Evolutionary conservation across 2,329 filamentous ascomycete genomes (phyloP).

Genomic region (Metarhizium rileyi): DNA sequence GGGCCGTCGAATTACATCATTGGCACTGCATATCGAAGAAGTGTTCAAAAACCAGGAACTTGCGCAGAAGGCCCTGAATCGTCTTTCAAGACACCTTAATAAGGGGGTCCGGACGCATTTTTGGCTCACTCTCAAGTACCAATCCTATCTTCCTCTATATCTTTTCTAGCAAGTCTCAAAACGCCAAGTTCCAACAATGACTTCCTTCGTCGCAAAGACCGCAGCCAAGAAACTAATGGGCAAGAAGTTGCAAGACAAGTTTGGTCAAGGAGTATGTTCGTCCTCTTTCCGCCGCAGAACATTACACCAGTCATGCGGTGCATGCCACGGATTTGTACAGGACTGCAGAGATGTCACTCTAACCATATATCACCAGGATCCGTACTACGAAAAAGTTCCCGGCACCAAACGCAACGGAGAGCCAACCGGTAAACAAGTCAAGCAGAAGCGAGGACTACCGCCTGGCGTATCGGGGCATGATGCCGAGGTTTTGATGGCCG

Average conservation of each 20-base stretch:
- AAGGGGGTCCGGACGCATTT: not conserved
- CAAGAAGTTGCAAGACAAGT: slow-evolving; percentile 47
- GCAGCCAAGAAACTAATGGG: slow-evolving; percentile 47
- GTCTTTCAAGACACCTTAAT: not conserved
- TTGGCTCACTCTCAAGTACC: not conserved
- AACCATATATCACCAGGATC: slow-evolving; percentile 52
- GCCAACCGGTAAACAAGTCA: slow-evolving; percentile 64
- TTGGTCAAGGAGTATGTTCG: slow-evolving; percentile 41
- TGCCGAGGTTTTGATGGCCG: slow-evolving; percentile 69
- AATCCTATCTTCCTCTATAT: not conserved
- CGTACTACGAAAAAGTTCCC: slow-evolving; percentile 76
- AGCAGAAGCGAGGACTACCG: slow-evolving; percentile 75
- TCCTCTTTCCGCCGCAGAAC: not conserved
- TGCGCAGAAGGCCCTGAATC: not conserved
- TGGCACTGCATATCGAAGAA: slow-evolving; percentile 2
- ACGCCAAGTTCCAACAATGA: slow-evolving; percentile 31
- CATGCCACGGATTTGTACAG: not conserved
- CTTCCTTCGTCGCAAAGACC: slow-evolving; percentile 41
- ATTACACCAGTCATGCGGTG: not conserved
- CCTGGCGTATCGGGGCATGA: slow-evolving; percentile 77
- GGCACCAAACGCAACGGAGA: slow-evolving; percentile 59
- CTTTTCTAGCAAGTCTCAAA: not conserved
- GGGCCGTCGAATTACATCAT: slow-evolving; percentile 16
- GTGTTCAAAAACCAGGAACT: not conserved
- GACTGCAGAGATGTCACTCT: not conserved